phyloP scores from a whole-genome alignment of 257 asterid genomes.

The Orobanche coerulescens region DNA sequence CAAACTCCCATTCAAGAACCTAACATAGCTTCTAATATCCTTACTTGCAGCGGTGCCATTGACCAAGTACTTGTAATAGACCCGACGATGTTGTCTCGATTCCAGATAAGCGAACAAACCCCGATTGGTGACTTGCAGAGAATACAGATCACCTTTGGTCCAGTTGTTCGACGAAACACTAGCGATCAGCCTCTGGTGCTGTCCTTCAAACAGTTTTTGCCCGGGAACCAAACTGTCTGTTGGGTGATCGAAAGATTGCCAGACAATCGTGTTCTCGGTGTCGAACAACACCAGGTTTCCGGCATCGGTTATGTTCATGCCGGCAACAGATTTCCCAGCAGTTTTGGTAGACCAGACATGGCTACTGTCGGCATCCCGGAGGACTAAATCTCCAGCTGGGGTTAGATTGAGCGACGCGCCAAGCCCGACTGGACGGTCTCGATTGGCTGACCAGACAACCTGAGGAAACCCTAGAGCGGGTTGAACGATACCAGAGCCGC shows the following conservation, averaged over 20 bases:
- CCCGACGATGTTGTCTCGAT: slow-evolving; percentile 30
- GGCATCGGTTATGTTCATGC: slow-evolving; percentile 31
- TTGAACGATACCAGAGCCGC: slow-evolving; percentile 9
- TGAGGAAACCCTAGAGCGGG: slow-evolving; percentile 35
- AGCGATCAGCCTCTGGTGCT: slow-evolving; percentile 31
- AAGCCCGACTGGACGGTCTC: slow-evolving; percentile 27
- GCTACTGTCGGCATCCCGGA: slow-evolving; percentile 30
- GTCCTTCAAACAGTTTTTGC: slow-evolving; percentile 27
- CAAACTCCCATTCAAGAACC: slow-evolving; percentile 38
- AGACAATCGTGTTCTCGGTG: slow-evolving; percentile 15
- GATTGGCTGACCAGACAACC: slow-evolving; percentile 47
- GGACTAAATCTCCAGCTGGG: slow-evolving; percentile 26
- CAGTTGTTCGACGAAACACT: slow-evolving; percentile 34
- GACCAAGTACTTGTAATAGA: not conserved
- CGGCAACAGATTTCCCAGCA: slow-evolving; percentile 23
- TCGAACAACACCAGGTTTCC: slow-evolving; percentile 38
- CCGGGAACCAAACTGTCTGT: slow-evolving; percentile 34
- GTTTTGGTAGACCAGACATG: slow-evolving; percentile 41
- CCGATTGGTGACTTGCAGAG: slow-evolving; percentile 10
- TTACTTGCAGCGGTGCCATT: not conserved
- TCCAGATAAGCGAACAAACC: slow-evolving; percentile 20
- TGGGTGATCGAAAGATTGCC: slow-evolving; percentile 45
- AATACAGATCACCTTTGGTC: slow-evolving; percentile 24
- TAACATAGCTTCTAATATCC: slow-evolving; percentile 27
- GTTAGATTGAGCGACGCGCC: slow-evolving; percentile 35